Evolutionary conservation across 1,284 basidiomycete genomes (phyloP).

Genomic region (Cryptococcus wingfieldii): DNA sequence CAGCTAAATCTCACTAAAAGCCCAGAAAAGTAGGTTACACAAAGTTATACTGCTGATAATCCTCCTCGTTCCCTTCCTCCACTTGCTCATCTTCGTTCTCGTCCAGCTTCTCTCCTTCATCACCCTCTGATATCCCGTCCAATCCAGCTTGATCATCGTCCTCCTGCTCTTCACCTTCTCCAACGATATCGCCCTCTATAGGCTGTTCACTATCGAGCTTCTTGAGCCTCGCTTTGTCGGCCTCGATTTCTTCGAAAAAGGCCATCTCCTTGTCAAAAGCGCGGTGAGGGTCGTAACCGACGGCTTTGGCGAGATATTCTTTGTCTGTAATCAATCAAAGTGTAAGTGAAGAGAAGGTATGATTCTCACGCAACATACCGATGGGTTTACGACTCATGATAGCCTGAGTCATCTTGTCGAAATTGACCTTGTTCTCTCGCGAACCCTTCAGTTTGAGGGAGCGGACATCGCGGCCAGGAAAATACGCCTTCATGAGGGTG

Average conservation of each 20-base stretch:
- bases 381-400: constrained; percentile 34
- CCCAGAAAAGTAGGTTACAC: not conserved
- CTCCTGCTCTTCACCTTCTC: constrained; percentile 14
- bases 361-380: constrained; percentile 15
- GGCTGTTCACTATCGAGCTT: constrained; percentile 5
- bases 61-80: not conserved
- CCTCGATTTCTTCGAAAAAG: constrained; percentile 29
- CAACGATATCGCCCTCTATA: not conserved
- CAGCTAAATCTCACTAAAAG: too few relatives aligned
- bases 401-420: constrained; percentile 33
- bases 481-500: constrained; percentile 40
- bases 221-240: constrained; percentile 21
- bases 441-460: constrained; percentile 36
- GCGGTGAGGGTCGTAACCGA: constrained; percentile 26
- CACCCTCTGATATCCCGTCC: not conserved
- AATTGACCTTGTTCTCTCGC: constrained; percentile 34
- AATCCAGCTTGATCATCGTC: not conserved
- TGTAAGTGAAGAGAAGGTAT: not conserved
- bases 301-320: constrained; percentile 31
- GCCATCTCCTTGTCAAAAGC: constrained; percentile 28
- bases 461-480: constrained; percentile 33
- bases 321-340: constrained; percentile 19
- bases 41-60: not conserved
- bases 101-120: not conserved
- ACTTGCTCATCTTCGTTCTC: not conserved